These are phyloP conservation scores for Obelidium mucronatum DNA, from an alignment of 192 early-diverging fungal genomes.

Conservation along the genomic window DNA sequence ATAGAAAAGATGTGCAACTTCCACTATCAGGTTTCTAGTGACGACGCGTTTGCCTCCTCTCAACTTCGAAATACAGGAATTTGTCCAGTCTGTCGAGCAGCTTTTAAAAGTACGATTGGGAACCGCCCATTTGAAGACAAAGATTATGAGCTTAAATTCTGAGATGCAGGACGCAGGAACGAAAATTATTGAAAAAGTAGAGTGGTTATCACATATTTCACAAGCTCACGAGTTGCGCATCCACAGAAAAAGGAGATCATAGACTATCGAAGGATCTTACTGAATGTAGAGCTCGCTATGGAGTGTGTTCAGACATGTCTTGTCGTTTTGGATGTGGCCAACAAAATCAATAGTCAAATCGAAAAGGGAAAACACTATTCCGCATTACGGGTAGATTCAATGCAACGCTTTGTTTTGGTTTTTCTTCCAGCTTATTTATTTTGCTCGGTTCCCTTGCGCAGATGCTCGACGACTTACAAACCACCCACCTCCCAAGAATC, in stretches of 20 bases:
- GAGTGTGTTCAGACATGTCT: constrained; percentile 83
- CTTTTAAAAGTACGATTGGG: constrained; percentile 93
- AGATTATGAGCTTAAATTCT: constrained; percentile 84
- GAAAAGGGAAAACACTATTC: constrained; percentile 88
- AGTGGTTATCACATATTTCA: constrained; percentile 1
- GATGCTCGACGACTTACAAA: constrained; percentile 86
- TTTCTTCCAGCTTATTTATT: no score
- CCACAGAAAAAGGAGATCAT: constrained; percentile 79
- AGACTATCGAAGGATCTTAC: constrained; percentile 76
- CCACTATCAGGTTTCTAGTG: constrained; percentile 83
- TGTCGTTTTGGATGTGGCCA: constrained; percentile 86
- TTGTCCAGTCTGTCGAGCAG: constrained; percentile 93
- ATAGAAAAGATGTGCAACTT: constrained; percentile 97
- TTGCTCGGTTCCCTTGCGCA: constrained; percentile 35
- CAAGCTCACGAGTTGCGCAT: not conserved
- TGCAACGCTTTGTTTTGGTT: not conserved
- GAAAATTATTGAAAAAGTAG: constrained; percentile 80
- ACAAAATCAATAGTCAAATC: constrained; percentile 82
- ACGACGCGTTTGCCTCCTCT: not conserved
- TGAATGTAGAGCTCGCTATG: constrained; percentile 87
- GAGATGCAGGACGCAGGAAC: constrained; percentile 85
- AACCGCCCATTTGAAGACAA: constrained; percentile 82
- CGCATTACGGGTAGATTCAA: constrained; percentile 74
- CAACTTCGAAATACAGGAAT: constrained; percentile 65
- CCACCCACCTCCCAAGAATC: constrained; percentile 72